A percentile compares a stretch with the other conserved stretches of the same genome.
Conservation (phyloP, 2,329 filamentous ascomycete species). For the Orbilia quercus region DNA sequence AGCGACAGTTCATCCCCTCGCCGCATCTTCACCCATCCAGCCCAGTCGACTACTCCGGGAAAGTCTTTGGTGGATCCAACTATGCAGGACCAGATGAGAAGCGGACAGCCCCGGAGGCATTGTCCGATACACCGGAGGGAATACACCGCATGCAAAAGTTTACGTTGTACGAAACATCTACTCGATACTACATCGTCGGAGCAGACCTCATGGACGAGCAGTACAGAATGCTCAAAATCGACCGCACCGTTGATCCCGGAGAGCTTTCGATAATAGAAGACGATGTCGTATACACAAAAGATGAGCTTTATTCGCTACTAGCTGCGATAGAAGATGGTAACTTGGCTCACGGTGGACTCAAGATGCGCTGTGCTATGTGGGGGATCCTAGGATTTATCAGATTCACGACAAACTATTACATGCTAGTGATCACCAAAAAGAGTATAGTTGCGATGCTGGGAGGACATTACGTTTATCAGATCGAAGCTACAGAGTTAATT, state of each 20-base stretch:
- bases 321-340: constrained; percentile 97
- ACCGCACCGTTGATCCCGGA: constrained; percentile 81
- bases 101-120: constrained; percentile 20
- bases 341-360: constrained; percentile 87
- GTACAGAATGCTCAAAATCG: constrained; percentile 93
- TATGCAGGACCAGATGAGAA: constrained; percentile 31
- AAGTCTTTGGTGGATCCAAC: not conserved
- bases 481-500: constrained; percentile 91
- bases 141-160: constrained; percentile 87
- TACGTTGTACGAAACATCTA: constrained; percentile 95
- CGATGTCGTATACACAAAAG: constrained; percentile 90
- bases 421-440: constrained; percentile 95
- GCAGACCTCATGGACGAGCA: constrained; percentile 88
- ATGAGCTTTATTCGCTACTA: constrained; percentile 91
- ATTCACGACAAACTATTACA: constrained; percentile 96
- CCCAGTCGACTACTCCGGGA: constrained; percentile 31
- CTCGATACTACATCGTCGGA: constrained; percentile 92
- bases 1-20: constrained; percentile 37
- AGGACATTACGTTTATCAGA: constrained; percentile 93
- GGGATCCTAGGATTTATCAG: constrained; percentile 93
- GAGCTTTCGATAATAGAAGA: constrained; percentile 90
- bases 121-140: constrained; percentile 61
- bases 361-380: constrained; percentile 89
- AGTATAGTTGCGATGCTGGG: constrained; percentile 96
- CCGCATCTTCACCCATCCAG: constrained; percentile 37